A percentile compares a stretch with the other conserved stretches of the same genome.
Conservation (phyloP, 2,329 filamentous ascomycete species). For the Teratosphaeria zuluensis region DNA sequence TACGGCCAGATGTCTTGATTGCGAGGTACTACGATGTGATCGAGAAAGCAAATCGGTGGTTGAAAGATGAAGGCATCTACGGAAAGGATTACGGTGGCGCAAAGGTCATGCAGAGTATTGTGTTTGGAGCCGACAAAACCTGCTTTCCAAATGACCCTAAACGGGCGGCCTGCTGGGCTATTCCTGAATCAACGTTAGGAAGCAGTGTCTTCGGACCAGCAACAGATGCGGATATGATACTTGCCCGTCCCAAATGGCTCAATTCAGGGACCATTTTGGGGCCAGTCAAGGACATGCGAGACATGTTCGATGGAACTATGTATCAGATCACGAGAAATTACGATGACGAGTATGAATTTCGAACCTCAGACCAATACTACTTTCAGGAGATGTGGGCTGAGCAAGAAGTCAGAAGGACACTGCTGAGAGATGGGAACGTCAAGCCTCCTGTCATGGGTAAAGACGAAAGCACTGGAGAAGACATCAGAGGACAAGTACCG, state of each 20-base stretch:
- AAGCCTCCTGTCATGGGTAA: not conserved
- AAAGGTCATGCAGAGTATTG: slow-evolving; percentile 20
- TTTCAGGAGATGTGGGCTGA: slow-evolving; percentile 44
- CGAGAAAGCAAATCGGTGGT: slow-evolving; percentile 41
- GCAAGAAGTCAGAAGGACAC: slow-evolving; percentile 43
- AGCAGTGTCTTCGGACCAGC: slow-evolving; percentile 37
- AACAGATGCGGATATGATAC: slow-evolving; percentile 27
- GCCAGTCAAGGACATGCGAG: slow-evolving; percentile 12
- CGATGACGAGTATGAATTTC: slow-evolving; percentile 11
- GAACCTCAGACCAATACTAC: slow-evolving; percentile 34
- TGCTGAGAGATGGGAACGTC: slow-evolving; percentile 13
- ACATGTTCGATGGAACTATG: slow-evolving; percentile 36
- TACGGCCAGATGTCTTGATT: slow-evolving; percentile 51
- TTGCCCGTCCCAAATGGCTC: slow-evolving; percentile 40
- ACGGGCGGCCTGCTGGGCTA: slow-evolving; percentile 24
- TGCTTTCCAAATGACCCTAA: slow-evolving; percentile 24
- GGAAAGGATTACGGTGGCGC: slow-evolving; percentile 21
- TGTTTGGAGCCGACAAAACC: slow-evolving; percentile 25
- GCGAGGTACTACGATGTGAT: slow-evolving; percentile 48
- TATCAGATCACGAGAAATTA: slow-evolving; percentile 27
- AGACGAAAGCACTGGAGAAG: not conserved
- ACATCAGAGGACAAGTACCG: slow-evolving; percentile 1
- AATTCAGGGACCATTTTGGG: slow-evolving; percentile 40
- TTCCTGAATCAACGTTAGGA: slow-evolving; percentile 16
- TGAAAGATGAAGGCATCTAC: slow-evolving; percentile 7